phyloP scores from a whole-genome alignment of 2,329 filamentous ascomycete species.

The Colletotrichum scovillei region DNA sequence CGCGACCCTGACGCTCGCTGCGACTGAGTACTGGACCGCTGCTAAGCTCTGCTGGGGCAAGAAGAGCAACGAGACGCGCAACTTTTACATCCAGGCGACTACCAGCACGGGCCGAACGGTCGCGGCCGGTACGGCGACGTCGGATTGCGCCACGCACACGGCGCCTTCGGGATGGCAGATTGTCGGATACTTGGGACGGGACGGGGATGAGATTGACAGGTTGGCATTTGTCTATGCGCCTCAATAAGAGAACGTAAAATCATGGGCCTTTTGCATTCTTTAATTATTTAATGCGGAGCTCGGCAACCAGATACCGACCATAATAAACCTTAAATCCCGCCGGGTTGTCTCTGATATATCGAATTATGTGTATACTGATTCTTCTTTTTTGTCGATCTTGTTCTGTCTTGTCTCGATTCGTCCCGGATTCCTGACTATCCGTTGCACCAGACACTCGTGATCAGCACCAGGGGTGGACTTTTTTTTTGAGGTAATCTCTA shows the following conservation, averaged over 20 bases:
- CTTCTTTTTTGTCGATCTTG: not conserved
- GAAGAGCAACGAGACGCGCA: slow-evolving; percentile 57
- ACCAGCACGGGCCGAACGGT: slow-evolving; percentile 61
- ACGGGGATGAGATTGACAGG: slow-evolving; percentile 66
- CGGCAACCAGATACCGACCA: not conserved
- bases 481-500: not conserved
- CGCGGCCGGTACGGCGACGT: slow-evolving; percentile 56
- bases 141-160: slow-evolving; percentile 57
- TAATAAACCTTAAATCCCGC: not conserved
- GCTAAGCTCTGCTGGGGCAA: slow-evolving; percentile 63
- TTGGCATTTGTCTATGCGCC: slow-evolving; percentile 59
- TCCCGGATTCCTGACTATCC: not conserved
- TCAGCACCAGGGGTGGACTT: not conserved
- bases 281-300: not conserved
- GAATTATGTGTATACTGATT: not conserved
- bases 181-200: slow-evolving; percentile 63
- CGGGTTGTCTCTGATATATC: not conserved
- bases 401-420: not conserved
- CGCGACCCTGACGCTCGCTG: slow-evolving; percentile 54
- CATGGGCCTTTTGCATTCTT: not conserved
- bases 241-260: slow-evolving; percentile 12
- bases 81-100: slow-evolving; percentile 66
- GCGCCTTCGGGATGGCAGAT: slow-evolving; percentile 62
- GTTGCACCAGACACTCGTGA: not conserved
- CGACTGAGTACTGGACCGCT: slow-evolving; percentile 59